Conservation (phyloP, 768 basidiomycete genomes). For the Serendipita vermifera region DNA sequence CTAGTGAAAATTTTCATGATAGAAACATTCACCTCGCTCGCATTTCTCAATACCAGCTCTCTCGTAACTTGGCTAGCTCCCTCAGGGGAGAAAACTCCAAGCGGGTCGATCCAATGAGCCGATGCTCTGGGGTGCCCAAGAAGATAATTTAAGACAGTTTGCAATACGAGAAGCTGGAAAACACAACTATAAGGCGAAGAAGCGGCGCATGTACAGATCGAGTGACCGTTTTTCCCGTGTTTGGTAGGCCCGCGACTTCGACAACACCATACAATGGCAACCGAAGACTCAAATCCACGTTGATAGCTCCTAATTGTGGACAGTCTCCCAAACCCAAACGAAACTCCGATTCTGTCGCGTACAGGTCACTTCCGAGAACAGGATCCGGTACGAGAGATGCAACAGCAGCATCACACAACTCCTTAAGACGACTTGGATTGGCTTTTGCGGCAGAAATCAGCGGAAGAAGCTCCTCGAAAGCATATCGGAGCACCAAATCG, state of each 20-base stretch:
- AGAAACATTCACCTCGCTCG: slow-evolving; percentile 18
- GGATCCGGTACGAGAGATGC: background rate
- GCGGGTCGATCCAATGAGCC: slow-evolving; percentile 60
- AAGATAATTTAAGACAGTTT: slow-evolving; percentile 45
- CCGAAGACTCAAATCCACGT: background rate
- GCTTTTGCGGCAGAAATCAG: background rate
- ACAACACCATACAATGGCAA: slow-evolving; percentile 32
- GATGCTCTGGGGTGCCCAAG: slow-evolving; percentile 24
- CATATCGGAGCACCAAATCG: background rate
- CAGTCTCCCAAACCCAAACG: background rate
- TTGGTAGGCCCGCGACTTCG: slow-evolving; percentile 54
- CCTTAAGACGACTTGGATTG: background rate
- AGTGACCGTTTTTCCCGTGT: slow-evolving; percentile 57
- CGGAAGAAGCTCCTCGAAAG: background rate
- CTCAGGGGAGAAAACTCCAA: slow-evolving; percentile 49
- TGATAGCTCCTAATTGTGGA: background rate
- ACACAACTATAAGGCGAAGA: slow-evolving; percentile 8
- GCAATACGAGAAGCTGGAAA: slow-evolving; percentile 45
- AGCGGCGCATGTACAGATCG: slow-evolving; percentile 1
- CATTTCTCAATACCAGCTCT: slow-evolving; percentile 25
- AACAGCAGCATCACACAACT: background rate
- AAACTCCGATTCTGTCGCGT: background rate
- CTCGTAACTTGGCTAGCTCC: slow-evolving; percentile 23
- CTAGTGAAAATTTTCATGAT: background rate
- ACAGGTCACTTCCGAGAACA: background rate